Evolutionary conservation across 192 early-diverging fungal species (phyloP).

Genomic region (Chytriomyces hyalinus): DNA sequence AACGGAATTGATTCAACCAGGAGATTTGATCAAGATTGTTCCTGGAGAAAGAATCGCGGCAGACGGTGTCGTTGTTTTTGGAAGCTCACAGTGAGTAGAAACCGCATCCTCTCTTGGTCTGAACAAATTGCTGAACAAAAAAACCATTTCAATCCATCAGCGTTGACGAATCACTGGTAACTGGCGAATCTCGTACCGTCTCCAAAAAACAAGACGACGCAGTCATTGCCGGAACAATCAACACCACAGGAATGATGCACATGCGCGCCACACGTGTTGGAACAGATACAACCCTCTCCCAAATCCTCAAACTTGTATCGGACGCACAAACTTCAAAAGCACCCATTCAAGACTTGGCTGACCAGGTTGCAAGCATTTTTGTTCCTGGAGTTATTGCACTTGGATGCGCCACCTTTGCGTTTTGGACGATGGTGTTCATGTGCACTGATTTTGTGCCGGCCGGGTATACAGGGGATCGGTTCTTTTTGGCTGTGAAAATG

Average conservation of each 20-base stretch:
- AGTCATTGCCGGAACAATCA: slow-evolving; percentile 96
- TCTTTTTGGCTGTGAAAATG: slow-evolving; percentile 46
- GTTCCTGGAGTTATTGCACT: slow-evolving; percentile 83
- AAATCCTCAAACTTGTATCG: slow-evolving; percentile 92
- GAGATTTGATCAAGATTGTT: slow-evolving; percentile 85
- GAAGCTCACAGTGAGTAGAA: slow-evolving; percentile 40
- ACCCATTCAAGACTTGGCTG: slow-evolving; percentile 93
- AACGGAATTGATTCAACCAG: slow-evolving; percentile 82
- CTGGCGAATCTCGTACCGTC: slow-evolving; percentile 88
- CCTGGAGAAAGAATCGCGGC: slow-evolving; percentile 94
- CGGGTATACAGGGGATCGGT: slow-evolving; percentile 1
- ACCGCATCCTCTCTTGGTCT: background rate
- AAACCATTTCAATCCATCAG: slow-evolving; percentile 21
- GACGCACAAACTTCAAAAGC: slow-evolving; percentile 94
- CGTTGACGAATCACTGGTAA: slow-evolving; percentile 96
- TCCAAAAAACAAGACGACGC: slow-evolving; percentile 63
- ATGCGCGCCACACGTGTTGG: slow-evolving; percentile 88
- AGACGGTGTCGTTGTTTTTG: slow-evolving; percentile 80
- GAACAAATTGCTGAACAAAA: background rate
- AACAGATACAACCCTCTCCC: slow-evolving; percentile 84
- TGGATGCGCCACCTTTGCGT: slow-evolving; percentile 72
- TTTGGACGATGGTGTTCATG: slow-evolving; percentile 72
- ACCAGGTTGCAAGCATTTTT: slow-evolving; percentile 88
- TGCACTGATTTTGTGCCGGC: slow-evolving; percentile 31
- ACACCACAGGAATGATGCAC: slow-evolving; percentile 83